A percentile compares a stretch with the other conserved stretches of the same genome.
These are phyloP conservation scores for Candida silvicultrix DNA, from an alignment of 805 yeast genomes.

Conservation along the genomic window DNA sequence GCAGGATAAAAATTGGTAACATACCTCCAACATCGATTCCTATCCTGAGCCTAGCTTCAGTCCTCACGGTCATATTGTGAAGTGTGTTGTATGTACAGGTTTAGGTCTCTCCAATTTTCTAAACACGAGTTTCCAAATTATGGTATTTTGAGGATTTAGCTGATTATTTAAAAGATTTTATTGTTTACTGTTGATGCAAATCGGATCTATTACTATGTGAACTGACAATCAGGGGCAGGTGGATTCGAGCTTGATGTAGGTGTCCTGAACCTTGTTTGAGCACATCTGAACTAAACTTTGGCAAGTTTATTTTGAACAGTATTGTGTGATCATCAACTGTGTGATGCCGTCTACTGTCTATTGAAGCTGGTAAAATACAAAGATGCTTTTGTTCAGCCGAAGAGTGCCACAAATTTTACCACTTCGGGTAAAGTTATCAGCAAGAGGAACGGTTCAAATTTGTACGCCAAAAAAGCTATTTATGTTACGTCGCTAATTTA, in stretches of 20 bases:
- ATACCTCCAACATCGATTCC: conserved; percentile 43
- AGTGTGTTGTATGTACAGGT: neutral
- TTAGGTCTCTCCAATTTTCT: too few species aligned
- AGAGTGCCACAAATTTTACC: neutral
- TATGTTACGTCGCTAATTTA: too few species aligned
- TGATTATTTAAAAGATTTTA: too few species aligned
- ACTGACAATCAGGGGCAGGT: too few species aligned
- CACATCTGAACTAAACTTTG: too few species aligned
- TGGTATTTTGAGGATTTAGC: too few species aligned
- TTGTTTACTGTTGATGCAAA: too few species aligned
- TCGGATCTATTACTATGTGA: too few species aligned
- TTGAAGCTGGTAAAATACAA: neutral
- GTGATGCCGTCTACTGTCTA: neutral
- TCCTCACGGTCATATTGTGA: neutral
- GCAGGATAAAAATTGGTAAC: neutral
- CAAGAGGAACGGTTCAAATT: neutral
- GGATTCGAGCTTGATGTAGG: too few species aligned
- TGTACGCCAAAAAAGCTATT: neutral
- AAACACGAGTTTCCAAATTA: too few species aligned
- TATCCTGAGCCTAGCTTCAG: conserved; percentile 18
- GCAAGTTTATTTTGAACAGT: neutral
- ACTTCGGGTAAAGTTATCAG: neutral
- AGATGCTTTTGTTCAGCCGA: too few species aligned
- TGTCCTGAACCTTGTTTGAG: too few species aligned
- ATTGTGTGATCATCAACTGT: neutral